A percentile compares a stretch with the other conserved stretches of the same genome.
Evolutionary conservation across 352 stramenopile genomes (phyloP).

Genomic region (Elongisporangium prolatum): DNA sequence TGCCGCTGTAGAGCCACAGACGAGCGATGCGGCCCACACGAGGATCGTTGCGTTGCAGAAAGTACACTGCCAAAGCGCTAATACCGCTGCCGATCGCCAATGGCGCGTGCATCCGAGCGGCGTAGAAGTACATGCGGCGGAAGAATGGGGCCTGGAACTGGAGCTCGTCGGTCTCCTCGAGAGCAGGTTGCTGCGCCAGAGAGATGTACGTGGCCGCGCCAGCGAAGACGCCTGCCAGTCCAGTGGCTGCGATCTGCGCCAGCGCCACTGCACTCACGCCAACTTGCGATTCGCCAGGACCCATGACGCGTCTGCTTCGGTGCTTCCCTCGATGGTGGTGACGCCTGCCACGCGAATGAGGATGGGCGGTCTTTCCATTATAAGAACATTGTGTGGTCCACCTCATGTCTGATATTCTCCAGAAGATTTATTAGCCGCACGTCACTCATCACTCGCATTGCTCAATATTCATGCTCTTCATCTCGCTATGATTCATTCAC

Average conservation of each 20-base stretch:
- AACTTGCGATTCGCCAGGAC: slow-evolving; percentile 8
- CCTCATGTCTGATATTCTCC: not conserved
- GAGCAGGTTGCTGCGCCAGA: slow-evolving; percentile 63
- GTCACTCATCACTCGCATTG: not conserved
- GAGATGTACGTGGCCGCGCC: slow-evolving; percentile 67
- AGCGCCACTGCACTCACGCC: slow-evolving; percentile 50
- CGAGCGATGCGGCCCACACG: slow-evolving; percentile 24
- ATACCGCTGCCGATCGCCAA: slow-evolving; percentile 49
- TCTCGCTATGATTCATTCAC: too few species aligned
- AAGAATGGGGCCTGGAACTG: slow-evolving; percentile 72
- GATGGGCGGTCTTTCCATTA: not conserved
- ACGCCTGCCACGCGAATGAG: slow-evolving; percentile 1
- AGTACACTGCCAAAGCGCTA: slow-evolving; percentile 39
- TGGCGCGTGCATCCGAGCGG: slow-evolving; percentile 54
- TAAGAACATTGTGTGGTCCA: not conserved
- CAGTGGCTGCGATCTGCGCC: slow-evolving; percentile 52
- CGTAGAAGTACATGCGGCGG: slow-evolving; percentile 75
- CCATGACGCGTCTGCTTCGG: slow-evolving; percentile 7
- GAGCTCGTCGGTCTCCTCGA: slow-evolving; percentile 50
- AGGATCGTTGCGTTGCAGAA: slow-evolving; percentile 28
- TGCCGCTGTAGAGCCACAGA: slow-evolving; percentile 55
- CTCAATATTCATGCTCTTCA: too few species aligned
- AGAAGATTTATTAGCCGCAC: not conserved
- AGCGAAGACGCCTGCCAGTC: slow-evolving; percentile 60
- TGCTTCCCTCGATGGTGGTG: slow-evolving; percentile 4